Percentiles rank a stretch among this genome's conserved stretches.
phyloP scores from a whole-genome alignment of 495 filamentous ascomycete species.

The Xylaria longipes region DNA sequence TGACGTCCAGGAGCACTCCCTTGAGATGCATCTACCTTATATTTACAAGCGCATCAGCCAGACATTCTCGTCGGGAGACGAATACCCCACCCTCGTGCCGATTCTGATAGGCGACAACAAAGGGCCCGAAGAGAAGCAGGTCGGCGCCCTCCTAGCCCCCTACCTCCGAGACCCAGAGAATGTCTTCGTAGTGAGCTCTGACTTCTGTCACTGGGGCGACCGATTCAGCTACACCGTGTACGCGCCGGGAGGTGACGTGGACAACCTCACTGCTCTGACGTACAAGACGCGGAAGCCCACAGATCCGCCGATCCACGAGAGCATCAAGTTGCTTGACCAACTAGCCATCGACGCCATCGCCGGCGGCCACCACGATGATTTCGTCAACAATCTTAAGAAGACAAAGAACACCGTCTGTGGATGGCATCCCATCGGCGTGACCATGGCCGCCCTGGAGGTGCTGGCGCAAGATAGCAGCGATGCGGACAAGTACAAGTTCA shows the following conservation, averaged over 20 bases:
- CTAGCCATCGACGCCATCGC: constrained; percentile 84
- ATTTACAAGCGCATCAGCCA: constrained; percentile 81
- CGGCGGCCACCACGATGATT: constrained; percentile 70
- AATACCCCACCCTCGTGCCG: constrained; percentile 80
- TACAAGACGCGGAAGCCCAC: constrained; percentile 40
- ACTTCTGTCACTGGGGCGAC: constrained; percentile 96
- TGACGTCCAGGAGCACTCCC: constrained; percentile 90
- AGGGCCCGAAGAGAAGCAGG: constrained; percentile 67
- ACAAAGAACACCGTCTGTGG: constrained; percentile 96
- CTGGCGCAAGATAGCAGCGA: constrained; percentile 48
- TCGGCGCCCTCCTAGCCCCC: constrained; percentile 74
- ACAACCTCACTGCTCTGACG: constrained; percentile 31
- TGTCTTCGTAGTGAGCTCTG: constrained; percentile 86
- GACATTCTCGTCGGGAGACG: constrained; percentile 52
- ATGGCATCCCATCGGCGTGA: constrained; percentile 91
- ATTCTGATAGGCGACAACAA: constrained; percentile 86
- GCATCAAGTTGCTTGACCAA: constrained; percentile 81
- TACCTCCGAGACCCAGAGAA: constrained; percentile 79
- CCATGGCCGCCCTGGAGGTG: constrained; percentile 85
- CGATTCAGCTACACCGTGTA: constrained; percentile 90
- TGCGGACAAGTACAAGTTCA: constrained; percentile 67
- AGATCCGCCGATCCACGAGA: constrained; percentile 76
- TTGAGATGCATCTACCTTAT: constrained; percentile 97
- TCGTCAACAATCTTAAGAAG: constrained; percentile 68
- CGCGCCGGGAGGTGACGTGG: constrained; percentile 55